Evolutionary conservation across 352 stramenopile species (phyloP), one percentile per base, ranked within the genome.

Genomic region (Pythium diclinum): DNA sequence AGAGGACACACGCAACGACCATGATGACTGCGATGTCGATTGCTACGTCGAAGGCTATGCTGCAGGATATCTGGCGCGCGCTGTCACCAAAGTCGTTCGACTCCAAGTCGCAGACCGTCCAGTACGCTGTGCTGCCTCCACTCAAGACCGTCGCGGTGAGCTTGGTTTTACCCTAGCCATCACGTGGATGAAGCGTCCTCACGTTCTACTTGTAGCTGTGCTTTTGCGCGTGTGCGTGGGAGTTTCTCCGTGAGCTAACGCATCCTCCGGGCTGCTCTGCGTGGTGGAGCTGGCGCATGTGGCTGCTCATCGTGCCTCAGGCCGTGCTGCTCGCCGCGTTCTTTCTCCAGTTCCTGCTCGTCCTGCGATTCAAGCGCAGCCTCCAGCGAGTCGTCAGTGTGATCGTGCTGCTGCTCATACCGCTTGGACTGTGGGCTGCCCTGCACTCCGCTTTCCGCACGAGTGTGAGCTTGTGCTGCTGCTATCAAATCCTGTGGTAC

Each of bases 381-480:
- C 34, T 60, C 16, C 25, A 66, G 30, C 44, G 48, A 13, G 9
- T 52, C 0, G 36, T 71, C 34, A 34, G 51, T 21, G 5, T 46
- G 17, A n/a, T 65, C 8, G 25, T 47, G 23, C 25, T 57, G 25
- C 34, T 60, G 0, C 52, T 67, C 4, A 32, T 59, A 0, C 65
- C 65, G 30, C 49, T 71, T 3, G 65, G 38, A 23, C 60, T 70
- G 14, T 52, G 36, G 9, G 73, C 58, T 4, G 53, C 69, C 9
- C 34, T 76, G 40, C 62, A 74, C 40, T 69, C 64, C 5, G 63
- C 61, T 10, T 69, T 77, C 60, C 68, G 74, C 13, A 25, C 65
- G 14, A 65, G 59, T 48, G 33, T 78, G 40, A 68, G 56, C n/a
- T 52, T 81, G 2, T 81, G 74, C 54, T 81, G 74, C 61, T 81